Conservation (phyloP, 192 early-diverging fungal species). For the Coemansia sp. region DNA sequence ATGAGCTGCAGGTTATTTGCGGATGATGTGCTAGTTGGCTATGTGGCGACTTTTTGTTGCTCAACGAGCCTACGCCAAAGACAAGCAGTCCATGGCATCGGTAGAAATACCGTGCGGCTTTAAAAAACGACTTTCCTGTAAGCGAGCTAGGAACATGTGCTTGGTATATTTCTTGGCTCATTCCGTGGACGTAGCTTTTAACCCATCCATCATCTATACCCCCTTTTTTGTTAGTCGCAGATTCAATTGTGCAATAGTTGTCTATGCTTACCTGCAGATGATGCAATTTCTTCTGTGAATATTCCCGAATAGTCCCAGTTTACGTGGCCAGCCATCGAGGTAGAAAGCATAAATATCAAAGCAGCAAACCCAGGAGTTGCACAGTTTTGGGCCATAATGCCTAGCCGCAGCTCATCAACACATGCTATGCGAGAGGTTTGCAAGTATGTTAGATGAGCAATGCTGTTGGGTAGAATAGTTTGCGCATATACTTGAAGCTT, state of each 20-base stretch:
- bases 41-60: conserved; percentile 11
- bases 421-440: conserved; percentile 38
- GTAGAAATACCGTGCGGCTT: conserved; percentile 47
- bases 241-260: neutral
- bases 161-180: conserved; percentile 55
- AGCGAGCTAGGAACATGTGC: conserved; percentile 37
- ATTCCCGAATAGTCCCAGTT: conserved; percentile 36
- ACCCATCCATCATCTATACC: conserved; percentile 48
- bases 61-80: conserved; percentile 46
- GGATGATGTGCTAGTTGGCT: conserved; percentile 28
- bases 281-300: conserved; percentile 26
- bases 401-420: conserved; percentile 54
- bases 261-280: conserved; percentile 31
- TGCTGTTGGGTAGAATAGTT: conserved; percentile 38
- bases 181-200: conserved; percentile 47
- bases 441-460: conserved; percentile 38
- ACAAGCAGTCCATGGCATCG: conserved; percentile 43
- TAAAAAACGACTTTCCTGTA: conserved; percentile 42
- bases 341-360: conserved; percentile 46
- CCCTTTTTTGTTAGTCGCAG: neutral
- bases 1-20: conserved; percentile 6
- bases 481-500: conserved; percentile 47
- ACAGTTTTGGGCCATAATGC: conserved; percentile 54
- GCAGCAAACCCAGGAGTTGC: conserved; percentile 49
- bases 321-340: conserved; percentile 29